Evolutionary conservation across 768 basidiomycete species (phyloP), one percentile per base, ranked within the genome.

Genomic region (Russula emetica): DNA sequence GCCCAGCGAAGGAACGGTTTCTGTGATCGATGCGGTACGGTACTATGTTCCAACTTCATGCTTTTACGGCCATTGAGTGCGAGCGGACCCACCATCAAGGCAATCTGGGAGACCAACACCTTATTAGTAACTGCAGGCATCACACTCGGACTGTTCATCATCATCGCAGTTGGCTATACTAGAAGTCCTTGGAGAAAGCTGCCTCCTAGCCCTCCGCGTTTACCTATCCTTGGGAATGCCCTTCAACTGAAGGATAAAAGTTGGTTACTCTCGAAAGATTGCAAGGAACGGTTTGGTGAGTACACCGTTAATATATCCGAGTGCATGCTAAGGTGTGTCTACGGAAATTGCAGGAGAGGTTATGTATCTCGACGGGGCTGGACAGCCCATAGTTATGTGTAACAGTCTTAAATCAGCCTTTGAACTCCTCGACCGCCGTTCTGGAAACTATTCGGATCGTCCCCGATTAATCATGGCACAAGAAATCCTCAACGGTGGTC

Each of bases 401-500:
- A 61, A 61, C 52, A 55, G 60, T 11, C 44, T 47, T 20, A 61
- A 38, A n/a, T 26, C 53, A 5, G 30, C 44, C 7, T 47, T 14
- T 14, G 53, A 61, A 14, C 22, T 76, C 5, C 67, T 74, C 3
- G 75, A 75, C 11, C 66, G 68, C 22, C 63, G 71, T 28, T 59
- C 69, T 0, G 49, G 53, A 8, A 73, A 70, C 32, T 74, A 76
- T 38, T 74, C 74, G 1, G 70, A 69, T 44, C 52, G 75, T n/a
- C 62, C 66, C 20, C 53, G 51, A 24, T n/a, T 36, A 1, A 51
- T 64, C 7, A 55, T 68, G 53, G 61, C 61, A 0, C 51, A 60
- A 14, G 67, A 68, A 0, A 58, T 68, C 11, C 53, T 66, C 2
- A 55, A 44, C n/a, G 49, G 57, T 11, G 65, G 61, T 1, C 50